phyloP scores from a whole-genome alignment of 2,329 filamentous ascomycete genomes.

The Helicocarpus griseus region DNA sequence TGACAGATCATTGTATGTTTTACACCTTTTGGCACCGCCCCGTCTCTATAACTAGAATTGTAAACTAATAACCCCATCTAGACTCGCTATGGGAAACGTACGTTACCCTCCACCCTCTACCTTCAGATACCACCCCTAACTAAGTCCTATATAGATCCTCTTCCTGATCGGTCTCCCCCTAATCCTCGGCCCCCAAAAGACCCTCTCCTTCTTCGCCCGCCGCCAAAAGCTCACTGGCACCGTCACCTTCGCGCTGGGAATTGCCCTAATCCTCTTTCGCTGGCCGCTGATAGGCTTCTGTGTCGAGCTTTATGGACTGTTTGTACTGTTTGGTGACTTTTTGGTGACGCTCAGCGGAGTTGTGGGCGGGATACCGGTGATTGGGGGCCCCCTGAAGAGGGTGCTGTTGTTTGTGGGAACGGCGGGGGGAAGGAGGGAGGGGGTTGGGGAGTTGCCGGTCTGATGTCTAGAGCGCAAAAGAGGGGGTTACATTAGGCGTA shows the following conservation, averaged over 20 bases:
- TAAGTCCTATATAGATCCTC: conserved; percentile 58
- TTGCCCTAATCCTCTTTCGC: conserved; percentile 73
- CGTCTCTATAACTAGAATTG: conserved; percentile 2
- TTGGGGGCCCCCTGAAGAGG: conserved; percentile 76
- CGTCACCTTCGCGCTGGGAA: conserved; percentile 73
- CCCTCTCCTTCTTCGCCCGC: conserved; percentile 85
- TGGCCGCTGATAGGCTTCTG: conserved; percentile 90
- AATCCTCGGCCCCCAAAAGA: conserved; percentile 88
- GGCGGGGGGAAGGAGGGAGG: conserved; percentile 57
- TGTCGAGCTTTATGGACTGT: conserved; percentile 85
- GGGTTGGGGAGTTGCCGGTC: conserved; percentile 10
- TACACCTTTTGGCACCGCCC: not conserved
- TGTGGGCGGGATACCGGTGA: conserved; percentile 69
- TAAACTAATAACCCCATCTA: conserved; percentile 26
- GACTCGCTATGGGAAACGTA: conserved; percentile 97
- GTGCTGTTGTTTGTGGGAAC: conserved; percentile 58
- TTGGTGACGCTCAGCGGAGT: conserved; percentile 85
- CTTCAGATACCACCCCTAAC: not conserved
- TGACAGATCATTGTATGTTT: conserved; percentile 78
- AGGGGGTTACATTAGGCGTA: no score
- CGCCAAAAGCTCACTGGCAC: conserved; percentile 89
- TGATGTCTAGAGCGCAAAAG: no score
- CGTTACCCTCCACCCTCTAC: conserved; percentile 19
- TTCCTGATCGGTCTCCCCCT: conserved; percentile 94
- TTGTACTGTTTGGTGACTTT: conserved; percentile 92